Base-by-base conservation (phyloP, 176 grass and related monocot species). In the Musa troglodytarum region DNA sequence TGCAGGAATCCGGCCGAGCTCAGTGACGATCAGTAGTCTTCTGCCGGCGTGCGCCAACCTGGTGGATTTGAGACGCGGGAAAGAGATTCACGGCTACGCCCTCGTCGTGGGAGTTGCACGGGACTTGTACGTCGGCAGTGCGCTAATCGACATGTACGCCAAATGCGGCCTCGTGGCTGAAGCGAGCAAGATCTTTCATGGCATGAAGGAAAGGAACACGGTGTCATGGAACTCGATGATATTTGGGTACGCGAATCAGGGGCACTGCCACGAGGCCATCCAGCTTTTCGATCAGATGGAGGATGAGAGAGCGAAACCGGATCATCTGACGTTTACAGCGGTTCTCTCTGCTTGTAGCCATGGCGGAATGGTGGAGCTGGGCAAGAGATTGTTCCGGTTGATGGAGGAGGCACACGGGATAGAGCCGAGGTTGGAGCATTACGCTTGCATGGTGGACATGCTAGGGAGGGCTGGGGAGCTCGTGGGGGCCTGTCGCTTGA, bases 171-270 rank as follows among this genome's bases (percentile, higher is more conserved):
- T 87, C 0, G 71, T 87, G 53, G 24, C 16, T 0, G 84, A 92
- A 55, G 90, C 90, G 1, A 26, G 9, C 23, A 25, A 54, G 19
- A 15, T 92, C 19, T 92, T 92, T 8, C 69, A 84, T 23, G 86
- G 29, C 11, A 92, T 92, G 86, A 1, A 17, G 0, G 74, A 69
- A 11, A 84, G 84, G 74, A 92, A 65, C 50, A 82, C 86, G 4
- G 86, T 87, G 69, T 80, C 90, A 58, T 92, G 82, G 82, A 92
- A 92, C 68, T 82, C 90, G 26, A 92, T 92, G 86, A 87, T 92
- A 55, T 92, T 92, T 16, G 90, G 86, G 1, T 85, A 87, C 55
- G 86, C 82, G 1, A 89, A 89, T 72, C 86, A 85, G 1, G 84
- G 86, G 13, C 78, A 85, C 13, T 87, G 90, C 79, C 49, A 58